These are phyloP conservation scores for Royoungia palumana DNA, from an alignment of 768 basidiomycete genomes.

Conservation along the genomic window DNA sequence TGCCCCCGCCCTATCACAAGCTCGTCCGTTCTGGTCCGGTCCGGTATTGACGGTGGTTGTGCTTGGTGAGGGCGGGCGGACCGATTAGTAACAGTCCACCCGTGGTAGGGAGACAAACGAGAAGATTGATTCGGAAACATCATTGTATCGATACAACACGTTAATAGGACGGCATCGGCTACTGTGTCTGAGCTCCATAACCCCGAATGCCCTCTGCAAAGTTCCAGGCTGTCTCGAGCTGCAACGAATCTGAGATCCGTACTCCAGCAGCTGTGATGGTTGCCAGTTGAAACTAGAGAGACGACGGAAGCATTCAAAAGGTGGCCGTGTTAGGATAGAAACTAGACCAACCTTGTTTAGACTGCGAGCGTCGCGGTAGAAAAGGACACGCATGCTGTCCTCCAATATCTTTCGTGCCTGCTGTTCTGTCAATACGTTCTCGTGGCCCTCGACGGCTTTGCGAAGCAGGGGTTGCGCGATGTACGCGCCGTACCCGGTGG, in stretches of 20 bases:
- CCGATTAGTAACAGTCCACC: background rate
- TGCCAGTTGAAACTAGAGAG: slow-evolving; percentile 89
- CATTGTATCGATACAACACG: slow-evolving; percentile 8
- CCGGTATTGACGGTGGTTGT: background rate
- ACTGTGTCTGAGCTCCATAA: slow-evolving; percentile 91
- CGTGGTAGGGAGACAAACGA: background rate
- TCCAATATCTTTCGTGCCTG: slow-evolving; percentile 77
- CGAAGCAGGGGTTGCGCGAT: slow-evolving; percentile 92
- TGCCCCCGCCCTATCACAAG: slow-evolving; percentile 28
- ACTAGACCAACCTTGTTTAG: slow-evolving; percentile 76
- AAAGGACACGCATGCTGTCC: slow-evolving; percentile 88
- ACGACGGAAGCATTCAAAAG: background rate
- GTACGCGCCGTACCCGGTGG: slow-evolving; percentile 91
- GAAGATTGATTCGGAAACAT: background rate
- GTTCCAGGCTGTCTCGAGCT: slow-evolving; percentile 77
- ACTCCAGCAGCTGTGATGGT: slow-evolving; percentile 77
- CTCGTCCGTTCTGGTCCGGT: background rate
- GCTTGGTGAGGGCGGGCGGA: background rate
- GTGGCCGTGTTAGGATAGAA: background rate
- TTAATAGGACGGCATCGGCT: slow-evolving; percentile 12
- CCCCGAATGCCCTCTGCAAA: slow-evolving; percentile 93
- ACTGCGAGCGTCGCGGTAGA: slow-evolving; percentile 94
- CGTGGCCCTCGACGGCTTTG: slow-evolving; percentile 82
- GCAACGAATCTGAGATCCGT: slow-evolving; percentile 72
- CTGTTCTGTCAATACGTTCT: slow-evolving; percentile 70